Base-by-base conservation (phyloP, 2,329 filamentous ascomycete genomes). In the Aspergillus texensis region DNA sequence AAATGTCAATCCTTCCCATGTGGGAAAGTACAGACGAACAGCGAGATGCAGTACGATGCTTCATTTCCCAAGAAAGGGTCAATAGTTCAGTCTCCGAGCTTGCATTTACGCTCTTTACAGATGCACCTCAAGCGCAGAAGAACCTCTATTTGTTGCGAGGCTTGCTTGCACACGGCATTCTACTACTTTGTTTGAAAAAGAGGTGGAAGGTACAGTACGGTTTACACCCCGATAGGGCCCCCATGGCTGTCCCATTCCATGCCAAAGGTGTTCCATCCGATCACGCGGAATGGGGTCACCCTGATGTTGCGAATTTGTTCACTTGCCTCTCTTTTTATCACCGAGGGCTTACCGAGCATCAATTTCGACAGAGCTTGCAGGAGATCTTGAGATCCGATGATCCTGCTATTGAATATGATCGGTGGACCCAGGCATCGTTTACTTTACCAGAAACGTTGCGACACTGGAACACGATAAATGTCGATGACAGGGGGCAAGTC, bases 271-370 rank as follows among this genome's bases (percentile, higher is more conserved):
- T 83, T 0, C 89, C 90, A 0, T 84, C 83, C 0, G 83, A 86
- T 0, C 82, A 86, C 6, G 85, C 88, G 0, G 89, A 92, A 67
- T 92, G 85, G 70, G 86, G 88, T 0, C 89, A 93, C 66, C 88
- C 89, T 0, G 85, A 93, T 67, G 87, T 90, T 0, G 82, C 86
- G 0, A 88, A 92, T 2, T 39, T 88, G 0, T 78, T 93, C 1
- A 92, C 89, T 0, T 88, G 85, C 14, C 75, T 93, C 0, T 82
- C 85, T 0, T 91, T 90, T 68, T 93, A 93, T 68, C 89, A 91
- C 57, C 74, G 80, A 1, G 89, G 88, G 0, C 72, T 91, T 0
- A 81, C 60, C 1, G 64, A 79, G 2, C 52, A 68, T 0, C 86
- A 90, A 57, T 76, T 89, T 0, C 77, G 76, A 0, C 78, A 85